Evolutionary conservation across 2,329 filamentous ascomycete species (phyloP).

Genomic region (Capronia coronata): DNA sequence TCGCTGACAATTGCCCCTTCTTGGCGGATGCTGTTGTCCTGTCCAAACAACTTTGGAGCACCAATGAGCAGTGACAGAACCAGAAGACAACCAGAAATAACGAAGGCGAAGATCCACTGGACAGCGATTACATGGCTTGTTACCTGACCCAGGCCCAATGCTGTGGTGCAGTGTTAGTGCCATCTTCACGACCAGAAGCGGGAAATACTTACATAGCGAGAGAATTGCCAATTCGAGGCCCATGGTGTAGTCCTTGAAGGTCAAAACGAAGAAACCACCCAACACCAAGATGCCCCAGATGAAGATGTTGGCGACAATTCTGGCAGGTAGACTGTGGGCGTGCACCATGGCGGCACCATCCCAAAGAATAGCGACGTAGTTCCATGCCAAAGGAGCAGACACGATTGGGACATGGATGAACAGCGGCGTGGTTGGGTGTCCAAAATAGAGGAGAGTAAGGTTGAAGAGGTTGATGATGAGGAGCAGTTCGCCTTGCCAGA

Average conservation of each 20-base stretch:
- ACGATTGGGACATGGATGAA: conserved; percentile 71
- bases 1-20: conserved; percentile 41
- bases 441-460: conserved; percentile 71
- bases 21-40: conserved; percentile 47
- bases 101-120: conserved; percentile 89
- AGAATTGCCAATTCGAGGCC: conserved; percentile 72
- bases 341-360: conserved; percentile 78
- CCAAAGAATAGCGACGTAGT: conserved; percentile 81
- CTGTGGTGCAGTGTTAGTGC: conserved; percentile 32
- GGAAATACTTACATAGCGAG: conserved; percentile 52
- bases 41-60: conserved; percentile 57
- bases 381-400: conserved; percentile 76
- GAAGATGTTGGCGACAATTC: conserved; percentile 78
- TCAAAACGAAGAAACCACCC: conserved; percentile 66
- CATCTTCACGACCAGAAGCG: not conserved
- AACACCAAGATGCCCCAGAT: conserved; percentile 78
- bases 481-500: conserved; percentile 68
- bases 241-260: conserved; percentile 70
- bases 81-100: conserved; percentile 71
- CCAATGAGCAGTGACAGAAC: conserved; percentile 60
- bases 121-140: conserved; percentile 65
- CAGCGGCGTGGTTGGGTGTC: conserved; percentile 62
- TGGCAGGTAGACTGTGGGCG: conserved; percentile 58
- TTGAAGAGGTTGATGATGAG: conserved; percentile 78
- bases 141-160: conserved; percentile 71